phyloP scores from a whole-genome alignment of 148 eudicot genomes.

The Drosera capensis region DNA sequence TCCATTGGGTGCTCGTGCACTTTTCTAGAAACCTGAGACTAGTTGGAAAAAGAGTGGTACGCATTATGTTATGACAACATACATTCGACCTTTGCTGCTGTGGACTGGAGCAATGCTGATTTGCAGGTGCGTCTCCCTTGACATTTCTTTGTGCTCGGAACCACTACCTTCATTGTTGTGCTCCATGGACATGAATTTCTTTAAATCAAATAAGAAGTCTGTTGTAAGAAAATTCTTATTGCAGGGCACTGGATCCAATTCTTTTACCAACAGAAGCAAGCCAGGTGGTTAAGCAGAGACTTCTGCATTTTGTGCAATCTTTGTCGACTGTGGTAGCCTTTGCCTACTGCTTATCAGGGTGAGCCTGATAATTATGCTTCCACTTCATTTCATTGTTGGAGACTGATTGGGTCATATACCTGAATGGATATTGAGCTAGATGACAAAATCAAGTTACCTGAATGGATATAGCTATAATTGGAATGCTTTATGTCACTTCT shows the following conservation, averaged over 20 bases:
- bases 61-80: conserved; percentile 55
- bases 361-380: conserved; percentile 1
- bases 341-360: conserved; percentile 84
- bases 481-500: too few relatives aligned
- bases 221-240: conserved; percentile 6
- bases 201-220: not conserved
- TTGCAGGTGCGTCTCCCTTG: conserved; percentile 49
- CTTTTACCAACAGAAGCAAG: conserved; percentile 65
- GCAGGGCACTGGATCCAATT: conserved; percentile 69
- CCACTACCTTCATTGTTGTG: not conserved
- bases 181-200: not conserved
- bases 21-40: conserved; percentile 18
- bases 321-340: conserved; percentile 80
- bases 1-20: too few relatives aligned
- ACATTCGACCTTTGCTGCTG: conserved; percentile 72
- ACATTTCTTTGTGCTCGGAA: conserved; percentile 3
- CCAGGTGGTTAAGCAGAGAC: conserved; percentile 65
- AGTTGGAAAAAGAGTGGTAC: conserved; percentile 72
- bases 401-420: not conserved
- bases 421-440: too few relatives aligned
- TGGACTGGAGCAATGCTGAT: conserved; percentile 78
- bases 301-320: conserved; percentile 63
- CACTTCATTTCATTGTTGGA: not conserved
- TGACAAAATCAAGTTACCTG: too few relatives aligned
- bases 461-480: too few relatives aligned